Base-by-base conservation (phyloP, 2,329 filamentous ascomycete species). In the Geosmithia putterillii region DNA sequence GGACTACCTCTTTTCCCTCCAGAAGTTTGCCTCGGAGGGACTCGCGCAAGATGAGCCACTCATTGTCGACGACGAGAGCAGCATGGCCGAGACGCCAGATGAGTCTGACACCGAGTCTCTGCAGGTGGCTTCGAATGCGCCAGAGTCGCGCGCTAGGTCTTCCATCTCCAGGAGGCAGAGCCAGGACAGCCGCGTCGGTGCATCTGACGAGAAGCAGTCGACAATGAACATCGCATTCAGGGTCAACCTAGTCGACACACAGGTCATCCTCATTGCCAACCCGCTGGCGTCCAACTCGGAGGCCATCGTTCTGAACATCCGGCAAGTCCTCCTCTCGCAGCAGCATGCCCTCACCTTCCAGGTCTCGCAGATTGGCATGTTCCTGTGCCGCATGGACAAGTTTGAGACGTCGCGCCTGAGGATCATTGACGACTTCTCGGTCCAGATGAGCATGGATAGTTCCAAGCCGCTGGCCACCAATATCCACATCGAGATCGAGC, bases 321-420 rank as follows among this genome's bases (percentile, higher is more conserved):
- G 95, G 58, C 89, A 98, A 59, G 79, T 96, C 12, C 72, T 96
- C 2, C 73, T 96, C 10, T 94, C 90, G 2, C 85, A 94, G 54
- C 94, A 98, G 59, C 87, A 96, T 65, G 86, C 90, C 8, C 74
- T 94, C 52, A 95, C 92, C 1, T 74, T 99, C 56, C 90, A 98
- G 57, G 79, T 98, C 3, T 89, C 87, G 7, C 82, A 96, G 56
- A 77, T 96, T 43, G 92, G 92, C 52, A 98, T 99, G 92, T 99
- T 95, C 60, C 64, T 98, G 25, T 98, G 94, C 57, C 84, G 92
- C 12, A 98, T 99, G 92, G 94, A 99, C 61, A 86, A 81, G 49
- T 96, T 96, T 52, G 90, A 98, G 52, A 88, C 85, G 3, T 89
- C 83, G 36, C 79, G 87, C 34, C 72, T 98, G 40, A 81, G 92